Conservation (phyloP, 805 yeast genomes). For the Candida coquimbonensis region DNA sequence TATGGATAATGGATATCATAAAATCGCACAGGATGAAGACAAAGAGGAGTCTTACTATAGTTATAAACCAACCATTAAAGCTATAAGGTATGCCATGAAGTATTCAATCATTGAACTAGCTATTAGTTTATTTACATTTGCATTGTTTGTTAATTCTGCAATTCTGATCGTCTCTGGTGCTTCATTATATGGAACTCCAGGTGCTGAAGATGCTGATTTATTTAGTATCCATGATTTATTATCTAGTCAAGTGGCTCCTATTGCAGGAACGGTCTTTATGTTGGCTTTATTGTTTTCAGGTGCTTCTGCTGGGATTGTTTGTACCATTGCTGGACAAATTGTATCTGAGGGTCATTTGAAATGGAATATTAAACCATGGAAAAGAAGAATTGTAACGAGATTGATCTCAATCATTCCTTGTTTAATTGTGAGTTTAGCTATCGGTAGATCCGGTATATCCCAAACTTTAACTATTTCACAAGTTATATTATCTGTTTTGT, state of each 20-base stretch:
- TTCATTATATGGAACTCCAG: conserved; percentile 62
- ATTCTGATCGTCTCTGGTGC: conserved; percentile 79
- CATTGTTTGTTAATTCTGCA: conserved; percentile 80
- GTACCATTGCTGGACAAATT: conserved; percentile 90
- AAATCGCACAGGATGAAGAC: conserved; percentile 21
- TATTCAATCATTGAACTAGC: conserved; percentile 69
- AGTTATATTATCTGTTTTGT: conserved; percentile 70
- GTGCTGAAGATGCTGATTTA: conserved; percentile 72
- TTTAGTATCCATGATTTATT: conserved; percentile 68
- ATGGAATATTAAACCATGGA: conserved; percentile 78
- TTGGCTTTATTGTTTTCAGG: conserved; percentile 80
- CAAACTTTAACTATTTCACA: conserved; percentile 79
- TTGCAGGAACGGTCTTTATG: conserved; percentile 81
- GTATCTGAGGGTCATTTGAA: conserved; percentile 86
- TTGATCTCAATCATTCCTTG: conserved; percentile 78
- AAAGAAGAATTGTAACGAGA: conserved; percentile 72
- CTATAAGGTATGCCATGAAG: conserved; percentile 65
- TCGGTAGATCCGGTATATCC: conserved; percentile 69
- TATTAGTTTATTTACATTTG: conserved; percentile 67
- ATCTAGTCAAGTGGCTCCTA: conserved; percentile 52
- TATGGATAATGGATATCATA: conserved; percentile 43
- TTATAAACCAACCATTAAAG: conserved; percentile 64
- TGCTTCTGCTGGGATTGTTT: conserved; percentile 85
- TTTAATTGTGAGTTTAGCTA: conserved; percentile 56
- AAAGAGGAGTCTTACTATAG: conserved; percentile 31